Evolutionary conservation across 2,329 filamentous ascomycete species (phyloP), one percentile per base, ranked within the genome.

Genomic region (Trichoderma sp.): DNA sequence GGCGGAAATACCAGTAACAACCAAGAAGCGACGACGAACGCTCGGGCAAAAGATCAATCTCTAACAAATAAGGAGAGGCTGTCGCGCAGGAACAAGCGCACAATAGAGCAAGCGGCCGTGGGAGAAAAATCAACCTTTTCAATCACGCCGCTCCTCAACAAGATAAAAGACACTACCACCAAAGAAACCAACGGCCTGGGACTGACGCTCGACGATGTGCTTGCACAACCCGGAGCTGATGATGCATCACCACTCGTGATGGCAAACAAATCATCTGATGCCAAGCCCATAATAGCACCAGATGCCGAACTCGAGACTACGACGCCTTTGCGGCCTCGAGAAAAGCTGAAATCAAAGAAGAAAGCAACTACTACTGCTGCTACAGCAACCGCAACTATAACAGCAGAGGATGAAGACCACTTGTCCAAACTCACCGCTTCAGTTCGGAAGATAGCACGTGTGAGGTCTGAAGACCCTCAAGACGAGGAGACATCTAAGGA

Each of bases 111-210:
- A 70, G 76, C 82, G 1, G 70, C 78, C 14, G 84, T 92, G 6
- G 94, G 93, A 34, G 93, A 97, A 78, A 98, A 97, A 81, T 98
- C 95, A 0, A 91, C 88, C 3, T 98, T 98, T 81, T 97, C 94
- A 4, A 94, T 98, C 74, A 98, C 95, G 0, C 95, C 95, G 0
- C 98, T 97, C 84, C 85, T 98, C 73, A 97, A 95, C 80, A 90
- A 91, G 65, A 91, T 89, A 30, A 90, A 87, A 80, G 85, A 85
- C 74, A 80, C 81, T 1, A 79, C 80, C 3, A 73, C 75, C 5
- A 79, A 79, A 9, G 71, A 76, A 21, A 72, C 74, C 14, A 78
- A 78, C 7, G 74, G 76, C 4, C 57, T 73, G 15, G 63, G 47
- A 26, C 70, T 72, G 8, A 61, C 63, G 60, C 6, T 58, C 61